Evolutionary conservation across 1,139 yeast species (phyloP).

Genomic region (Yamadazyma atmosphaerica): DNA sequence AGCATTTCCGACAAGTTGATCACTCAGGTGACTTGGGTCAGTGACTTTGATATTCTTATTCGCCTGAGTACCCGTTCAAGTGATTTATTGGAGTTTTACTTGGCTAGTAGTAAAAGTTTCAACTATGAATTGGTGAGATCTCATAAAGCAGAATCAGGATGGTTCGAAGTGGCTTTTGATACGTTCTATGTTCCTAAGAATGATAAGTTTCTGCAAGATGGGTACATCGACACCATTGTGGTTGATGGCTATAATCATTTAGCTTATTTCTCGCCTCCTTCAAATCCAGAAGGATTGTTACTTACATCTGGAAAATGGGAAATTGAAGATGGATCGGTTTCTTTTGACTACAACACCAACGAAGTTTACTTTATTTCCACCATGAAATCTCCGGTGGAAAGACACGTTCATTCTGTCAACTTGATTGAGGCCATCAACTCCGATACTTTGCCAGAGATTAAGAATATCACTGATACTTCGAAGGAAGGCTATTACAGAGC

Average conservation of each 20-base stretch:
- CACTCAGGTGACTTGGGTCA: constrained; percentile 48
- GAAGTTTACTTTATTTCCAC: constrained; percentile 51
- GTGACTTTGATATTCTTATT: constrained; percentile 32
- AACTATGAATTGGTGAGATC: constrained; percentile 36
- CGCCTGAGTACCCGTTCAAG: constrained; percentile 48
- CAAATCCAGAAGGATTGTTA: constrained; percentile 37
- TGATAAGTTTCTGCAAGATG: constrained; percentile 37
- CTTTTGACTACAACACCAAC: constrained; percentile 44
- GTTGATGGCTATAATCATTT: constrained; percentile 56
- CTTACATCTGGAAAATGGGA: constrained; percentile 58
- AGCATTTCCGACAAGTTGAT: constrained; percentile 31
- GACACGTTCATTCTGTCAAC: constrained; percentile 52
- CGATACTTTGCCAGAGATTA: constrained; percentile 32
- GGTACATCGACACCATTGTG: constrained; percentile 55
- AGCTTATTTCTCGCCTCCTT: constrained; percentile 57
- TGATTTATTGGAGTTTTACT: constrained; percentile 41
- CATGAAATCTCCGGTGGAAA: constrained; percentile 50
- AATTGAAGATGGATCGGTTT: constrained; percentile 48
- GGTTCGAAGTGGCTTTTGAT: constrained; percentile 82
- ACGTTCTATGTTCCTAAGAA: constrained; percentile 71
- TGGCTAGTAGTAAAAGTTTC: constrained; percentile 30
- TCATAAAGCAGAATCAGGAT: constrained; percentile 41
- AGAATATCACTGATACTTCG: constrained; percentile 53
- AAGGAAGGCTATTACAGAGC: constrained; percentile 67
- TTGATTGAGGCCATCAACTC: constrained; percentile 29